Evolutionary conservation across 225 moss, liverwort and hornwort genomes (phyloP).

Genomic region (Polytrichum commune): DNA sequence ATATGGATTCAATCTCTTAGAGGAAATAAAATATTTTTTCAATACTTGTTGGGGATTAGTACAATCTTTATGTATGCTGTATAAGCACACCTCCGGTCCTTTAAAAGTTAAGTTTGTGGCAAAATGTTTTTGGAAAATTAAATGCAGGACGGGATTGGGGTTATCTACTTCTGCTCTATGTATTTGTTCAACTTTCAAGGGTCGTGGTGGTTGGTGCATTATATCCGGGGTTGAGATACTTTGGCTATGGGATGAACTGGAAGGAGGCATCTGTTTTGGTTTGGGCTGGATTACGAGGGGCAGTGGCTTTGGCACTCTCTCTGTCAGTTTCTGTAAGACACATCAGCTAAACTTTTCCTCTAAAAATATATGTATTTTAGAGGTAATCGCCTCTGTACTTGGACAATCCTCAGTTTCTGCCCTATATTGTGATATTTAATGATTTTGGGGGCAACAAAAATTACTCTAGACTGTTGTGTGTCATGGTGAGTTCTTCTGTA

Average conservation of each 20-base stretch:
- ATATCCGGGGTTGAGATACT: slow-evolving; percentile 79
- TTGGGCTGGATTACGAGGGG: slow-evolving; percentile 95
- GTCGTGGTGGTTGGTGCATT: slow-evolving; percentile 55
- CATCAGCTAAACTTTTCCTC: slow-evolving; percentile 1
- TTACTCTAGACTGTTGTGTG: too few relatives aligned
- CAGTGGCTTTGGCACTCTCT: slow-evolving; percentile 90
- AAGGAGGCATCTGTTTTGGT: slow-evolving; percentile 75
- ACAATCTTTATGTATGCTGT: too few relatives aligned
- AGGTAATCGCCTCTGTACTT: too few relatives aligned
- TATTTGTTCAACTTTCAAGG: slow-evolving; percentile 88
- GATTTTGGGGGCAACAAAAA: too few relatives aligned
- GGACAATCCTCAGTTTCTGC: too few relatives aligned
- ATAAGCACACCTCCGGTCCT: too few relatives aligned
- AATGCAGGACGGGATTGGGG: slow-evolving; percentile 82
- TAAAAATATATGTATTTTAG: neutral
- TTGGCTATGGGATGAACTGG: slow-evolving; percentile 91
- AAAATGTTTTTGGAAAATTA: neutral
- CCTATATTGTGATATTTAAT: too few relatives aligned
- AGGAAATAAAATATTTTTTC: too few relatives aligned
- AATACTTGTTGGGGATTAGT: too few relatives aligned
- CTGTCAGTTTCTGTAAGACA: slow-evolving; percentile 82
- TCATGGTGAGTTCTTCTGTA: too few relatives aligned
- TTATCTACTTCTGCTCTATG: slow-evolving; percentile 74
- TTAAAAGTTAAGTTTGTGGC: neutral
- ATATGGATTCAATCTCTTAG: too few relatives aligned